Evolutionary conservation across 1,139 yeast species (phyloP), one percentile per base, ranked within the genome.

Genomic region (Taphrina communis): DNA sequence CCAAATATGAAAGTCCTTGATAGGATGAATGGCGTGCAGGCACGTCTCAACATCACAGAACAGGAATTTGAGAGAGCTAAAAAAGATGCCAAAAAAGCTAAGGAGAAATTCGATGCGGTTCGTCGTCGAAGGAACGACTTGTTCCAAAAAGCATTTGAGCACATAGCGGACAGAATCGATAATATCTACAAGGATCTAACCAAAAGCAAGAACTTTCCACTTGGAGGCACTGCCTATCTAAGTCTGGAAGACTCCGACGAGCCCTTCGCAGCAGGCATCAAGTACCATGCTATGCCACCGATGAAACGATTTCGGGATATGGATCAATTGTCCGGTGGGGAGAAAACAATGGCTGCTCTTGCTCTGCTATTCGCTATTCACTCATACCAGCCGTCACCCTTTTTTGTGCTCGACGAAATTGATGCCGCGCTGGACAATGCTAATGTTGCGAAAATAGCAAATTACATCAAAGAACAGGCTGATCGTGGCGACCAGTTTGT

Each of bases 241-340:
- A 88, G 94, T 0, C 79, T 92, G 53, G 97, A 91, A 74, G 94
- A 91, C 75, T 95, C 89, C 72, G 97, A 91, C 69, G 96, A 90
- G 74, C 97, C 97, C 6, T 95, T 88, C 75, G 79, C 84, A 55
- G 86, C 87, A 0, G 99, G 98, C 0, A 83, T 92, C 66, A 89
- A 87, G 74, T 95, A 91, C 75, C 96, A 92, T 77, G 97, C 97
- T 0, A 93, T 93, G 89, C 98, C 99, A 0, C 99, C 99, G 11
- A 84, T 90, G 86, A 95, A 94, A 75, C 83, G 97, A 73, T 94
- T 92, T 77, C 84, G 95, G 75, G 97, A 91, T 73, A 93, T 94
- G 92, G 97, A 91, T 70, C 85, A 90, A 71, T 82, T 94, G 14
- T 91, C 97, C 0, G 99, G 99, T 66, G 99, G 99, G 65, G 99